Percentiles rank a stretch among this genome's conserved stretches.
phyloP scores from a whole-genome alignment of 805 yeast species.

The Myxozyma vanderwaltii region DNA sequence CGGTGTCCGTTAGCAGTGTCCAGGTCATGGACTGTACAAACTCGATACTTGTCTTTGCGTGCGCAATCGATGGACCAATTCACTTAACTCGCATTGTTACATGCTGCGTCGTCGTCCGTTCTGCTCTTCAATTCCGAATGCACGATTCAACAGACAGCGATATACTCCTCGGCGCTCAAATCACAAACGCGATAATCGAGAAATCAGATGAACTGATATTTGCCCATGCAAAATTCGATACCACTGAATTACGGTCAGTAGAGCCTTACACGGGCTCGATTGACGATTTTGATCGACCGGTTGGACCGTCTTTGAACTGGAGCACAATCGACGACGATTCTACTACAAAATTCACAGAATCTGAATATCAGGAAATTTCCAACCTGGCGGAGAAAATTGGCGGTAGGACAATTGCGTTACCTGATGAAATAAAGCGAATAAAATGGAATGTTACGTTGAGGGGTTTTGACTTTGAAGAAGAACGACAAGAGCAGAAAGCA shows the following conservation, averaged over 20 bases:
- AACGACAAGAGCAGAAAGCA: too few relatives aligned
- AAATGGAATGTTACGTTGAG: conserved; percentile 7
- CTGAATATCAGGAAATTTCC: background rate
- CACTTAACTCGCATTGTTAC: conserved; percentile 16
- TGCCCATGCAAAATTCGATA: conserved; percentile 4
- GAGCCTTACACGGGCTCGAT: conserved; percentile 16
- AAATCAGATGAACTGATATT: conserved; percentile 18
- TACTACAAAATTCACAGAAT: conserved; percentile 18
- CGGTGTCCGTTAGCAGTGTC: conserved; percentile 1
- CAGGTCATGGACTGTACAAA: conserved; percentile 13
- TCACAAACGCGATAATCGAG: conserved; percentile 24
- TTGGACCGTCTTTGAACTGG: conserved; percentile 20
- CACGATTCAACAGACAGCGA: conserved; percentile 23
- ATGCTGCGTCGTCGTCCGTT: conserved; percentile 9
- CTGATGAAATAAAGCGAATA: background rate
- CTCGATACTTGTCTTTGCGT: conserved; percentile 13
- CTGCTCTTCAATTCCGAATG: conserved; percentile 28
- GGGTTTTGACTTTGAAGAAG: conserved; percentile 2
- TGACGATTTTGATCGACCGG: conserved; percentile 41
- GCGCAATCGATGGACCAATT: conserved; percentile 24
- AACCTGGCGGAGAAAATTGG: too few relatives aligned
- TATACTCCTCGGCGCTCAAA: conserved; percentile 6
- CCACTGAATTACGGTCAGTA: background rate
- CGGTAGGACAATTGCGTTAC: background rate
- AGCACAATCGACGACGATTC: conserved; percentile 17